phyloP scores from a whole-genome alignment of 495 filamentous ascomycete genomes.

The Platismatia glauca region DNA sequence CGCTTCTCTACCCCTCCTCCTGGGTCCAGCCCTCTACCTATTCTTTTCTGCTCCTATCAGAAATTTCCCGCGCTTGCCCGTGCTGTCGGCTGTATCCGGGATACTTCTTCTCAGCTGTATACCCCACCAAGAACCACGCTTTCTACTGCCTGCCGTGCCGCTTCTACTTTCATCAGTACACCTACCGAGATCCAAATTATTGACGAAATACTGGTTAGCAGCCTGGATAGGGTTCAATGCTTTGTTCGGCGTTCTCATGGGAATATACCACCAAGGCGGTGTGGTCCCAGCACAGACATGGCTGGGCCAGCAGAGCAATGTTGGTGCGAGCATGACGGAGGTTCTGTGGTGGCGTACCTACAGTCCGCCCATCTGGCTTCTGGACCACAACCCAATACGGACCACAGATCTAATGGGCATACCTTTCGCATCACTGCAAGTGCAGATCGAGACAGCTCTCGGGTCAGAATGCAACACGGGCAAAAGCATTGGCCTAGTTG shows the following conservation, averaged over 20 bases:
- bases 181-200: conserved; percentile 48
- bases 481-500: conserved; percentile 18
- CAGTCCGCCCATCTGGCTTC: conserved; percentile 82
- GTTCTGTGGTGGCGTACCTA: conserved; percentile 98
- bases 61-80: conserved; percentile 44
- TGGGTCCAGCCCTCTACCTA: conserved; percentile 74
- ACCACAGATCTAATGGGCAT: conserved; percentile 82
- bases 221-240: conserved; percentile 81
- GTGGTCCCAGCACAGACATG: conserved; percentile 71
- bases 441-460: conserved; percentile 43
- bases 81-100: conserved; percentile 74
- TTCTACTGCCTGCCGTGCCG: conserved; percentile 79
- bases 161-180: conserved; percentile 77
- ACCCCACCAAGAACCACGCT: conserved; percentile 91
- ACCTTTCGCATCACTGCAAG: conserved; percentile 49
- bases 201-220: conserved; percentile 46
- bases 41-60: conserved; percentile 50
- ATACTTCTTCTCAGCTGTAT: conserved; percentile 72
- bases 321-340: conserved; percentile 46
- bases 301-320: conserved; percentile 24
- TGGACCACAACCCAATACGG: conserved; percentile 63
- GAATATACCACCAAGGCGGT: conserved; percentile 88
- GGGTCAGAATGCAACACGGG: conserved; percentile 29
- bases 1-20: conserved; percentile 75
- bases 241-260: conserved; percentile 72